Evolutionary conservation across 148 eudicot genomes (phyloP).

Genomic region (Diospyros kaki): DNA sequence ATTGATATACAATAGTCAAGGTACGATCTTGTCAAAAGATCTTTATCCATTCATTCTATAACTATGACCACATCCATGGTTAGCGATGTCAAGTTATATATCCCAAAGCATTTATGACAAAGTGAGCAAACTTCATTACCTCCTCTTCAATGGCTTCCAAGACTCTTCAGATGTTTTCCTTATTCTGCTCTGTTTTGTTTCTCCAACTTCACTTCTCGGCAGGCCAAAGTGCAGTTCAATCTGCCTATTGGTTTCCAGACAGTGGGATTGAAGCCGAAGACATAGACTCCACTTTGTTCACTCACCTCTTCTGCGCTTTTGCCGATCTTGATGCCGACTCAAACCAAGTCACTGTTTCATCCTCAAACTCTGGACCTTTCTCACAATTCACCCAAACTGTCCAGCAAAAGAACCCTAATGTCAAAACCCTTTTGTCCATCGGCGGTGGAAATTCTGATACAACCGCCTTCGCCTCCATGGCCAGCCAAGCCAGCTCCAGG

Average conservation of each 20-base stretch:
- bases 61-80: too few species aligned
- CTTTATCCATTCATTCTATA: too few species aligned
- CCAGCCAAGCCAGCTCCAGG: conserved; percentile 33
- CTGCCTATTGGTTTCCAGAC: conserved; percentile 55
- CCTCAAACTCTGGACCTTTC: conserved; percentile 21
- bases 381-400: conserved; percentile 39
- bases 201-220: conserved; percentile 7
- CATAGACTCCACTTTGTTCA: conserved; percentile 64
- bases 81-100: too few species aligned
- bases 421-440: conserved; percentile 50
- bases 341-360: conserved; percentile 27
- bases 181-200: conserved; percentile 7
- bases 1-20: too few species aligned
- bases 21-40: too few species aligned
- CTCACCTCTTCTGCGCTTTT: conserved; percentile 70
- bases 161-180: background rate
- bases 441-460: conserved; percentile 33
- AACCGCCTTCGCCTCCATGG: conserved; percentile 28
- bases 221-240: conserved; percentile 26
- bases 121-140: background rate
- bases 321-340: conserved; percentile 38
- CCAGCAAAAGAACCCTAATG: conserved; percentile 29
- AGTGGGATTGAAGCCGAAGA: conserved; percentile 30
- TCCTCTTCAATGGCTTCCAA: conserved; percentile 21
- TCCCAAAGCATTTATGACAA: background rate